Percentiles rank a stretch among this genome's conserved stretches.
Evolutionary conservation across 441 rosid genomes (phyloP).

Genomic region (Cnidoscolus chayamansa): DNA sequence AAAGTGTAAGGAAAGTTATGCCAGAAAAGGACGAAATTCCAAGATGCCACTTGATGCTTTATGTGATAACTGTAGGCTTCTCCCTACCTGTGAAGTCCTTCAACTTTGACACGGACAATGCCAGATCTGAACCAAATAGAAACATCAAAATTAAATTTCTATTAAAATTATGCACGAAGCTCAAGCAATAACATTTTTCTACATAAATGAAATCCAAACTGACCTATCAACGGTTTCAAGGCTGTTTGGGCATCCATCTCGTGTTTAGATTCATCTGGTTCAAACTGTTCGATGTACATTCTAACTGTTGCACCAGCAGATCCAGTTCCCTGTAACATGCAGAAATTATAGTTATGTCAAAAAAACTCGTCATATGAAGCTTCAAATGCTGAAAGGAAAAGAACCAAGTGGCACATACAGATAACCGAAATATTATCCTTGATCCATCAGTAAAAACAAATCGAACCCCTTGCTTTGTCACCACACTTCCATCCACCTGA

Average conservation of each 20-base stretch:
- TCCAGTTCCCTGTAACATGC: slow-evolving; percentile 71
- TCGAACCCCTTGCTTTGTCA: slow-evolving; percentile 85
- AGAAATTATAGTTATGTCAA: slow-evolving; percentile 1
- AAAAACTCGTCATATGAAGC: neutral
- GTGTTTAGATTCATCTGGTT: slow-evolving; percentile 76
- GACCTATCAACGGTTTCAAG: slow-evolving; percentile 80
- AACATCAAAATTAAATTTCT: neutral
- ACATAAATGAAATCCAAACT: slow-evolving; percentile 18
- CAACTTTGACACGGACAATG: slow-evolving; percentile 78
- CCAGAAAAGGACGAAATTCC: slow-evolving; percentile 16
- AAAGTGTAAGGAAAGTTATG: neutral
- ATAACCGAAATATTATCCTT: slow-evolving; percentile 78
- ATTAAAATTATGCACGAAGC: neutral
- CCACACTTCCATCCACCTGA: slow-evolving; percentile 92
- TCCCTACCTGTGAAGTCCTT: slow-evolving; percentile 89
- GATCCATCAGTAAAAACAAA: slow-evolving; percentile 88
- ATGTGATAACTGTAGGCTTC: slow-evolving; percentile 90
- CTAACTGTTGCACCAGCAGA: slow-evolving; percentile 93
- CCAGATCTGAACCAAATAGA: slow-evolving; percentile 59
- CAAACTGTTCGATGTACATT: slow-evolving; percentile 76
- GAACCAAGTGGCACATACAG: slow-evolving; percentile 41
- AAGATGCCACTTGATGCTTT: slow-evolving; percentile 24
- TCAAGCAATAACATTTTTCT: neutral
- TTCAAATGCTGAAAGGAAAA: slow-evolving; percentile 17
- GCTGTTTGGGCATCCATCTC: slow-evolving; percentile 86